Base-by-base conservation (phyloP, 2,329 filamentous ascomycete genomes). In the Apiospora phragmitis region DNA sequence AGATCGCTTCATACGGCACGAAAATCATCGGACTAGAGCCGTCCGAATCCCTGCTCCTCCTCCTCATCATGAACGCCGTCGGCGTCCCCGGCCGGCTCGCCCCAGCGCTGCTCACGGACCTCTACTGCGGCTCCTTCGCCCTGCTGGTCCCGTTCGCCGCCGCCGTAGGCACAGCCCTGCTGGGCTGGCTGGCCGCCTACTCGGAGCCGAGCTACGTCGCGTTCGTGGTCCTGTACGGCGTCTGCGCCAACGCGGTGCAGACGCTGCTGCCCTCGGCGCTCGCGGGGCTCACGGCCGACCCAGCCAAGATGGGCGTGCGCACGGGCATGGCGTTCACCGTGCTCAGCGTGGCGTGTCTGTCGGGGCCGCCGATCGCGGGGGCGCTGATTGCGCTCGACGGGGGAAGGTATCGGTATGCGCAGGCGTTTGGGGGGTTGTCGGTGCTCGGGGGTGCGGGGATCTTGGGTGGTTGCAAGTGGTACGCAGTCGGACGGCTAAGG, bases 251-350 rank as follows among this genome's bases (percentile, higher is more conserved):
- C 35, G 75, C 73, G 8, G 73, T 75, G 1, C 75, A 76, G 49
- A 73, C 71, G 1, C 71, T 76, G 24, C 43, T 74, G 1, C 73
- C 74, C 68, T 69, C 75, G 11, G 72, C 73, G 4, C 41, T 76
- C 35, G 72, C 74, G 8, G 62, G 69, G 7, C 59, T 76, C 18
- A 86, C 84, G 0, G 81, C 81, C 0, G 85, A 88, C 74, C 70
- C 87, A 68, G 84, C 83, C 72, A 88, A 87, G 73, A 81, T 81
- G 7, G 7, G 87, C 0, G 83, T 85, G 16, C 77, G 86, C 2
- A 84, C 85, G 74, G 87, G 86, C 0, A 88, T 88, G 86, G 81
- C 84, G 6, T 83, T 88, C 70, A 85, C 73, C 21, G 82, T 87
- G 45, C 82, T 87, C 24, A 83, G 81, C 21, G 79, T 88, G 47